Evolutionary conservation across 768 basidiomycete genomes (phyloP).

Genomic region (Lactifluus subvellereus): DNA sequence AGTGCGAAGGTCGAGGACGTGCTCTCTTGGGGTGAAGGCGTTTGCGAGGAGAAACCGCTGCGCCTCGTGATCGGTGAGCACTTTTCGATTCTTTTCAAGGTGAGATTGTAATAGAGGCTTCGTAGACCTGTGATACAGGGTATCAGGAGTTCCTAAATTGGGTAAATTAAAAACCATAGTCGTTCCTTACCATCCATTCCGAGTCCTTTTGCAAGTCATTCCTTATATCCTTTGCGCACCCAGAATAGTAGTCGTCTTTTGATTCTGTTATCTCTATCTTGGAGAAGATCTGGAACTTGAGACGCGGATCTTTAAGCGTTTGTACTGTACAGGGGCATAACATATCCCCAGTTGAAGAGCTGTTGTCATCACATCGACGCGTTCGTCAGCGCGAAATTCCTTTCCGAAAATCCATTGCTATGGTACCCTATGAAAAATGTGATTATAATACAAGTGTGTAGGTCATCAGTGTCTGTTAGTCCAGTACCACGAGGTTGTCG

Average conservation of each 20-base stretch:
- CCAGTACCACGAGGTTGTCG: conserved; percentile 51
- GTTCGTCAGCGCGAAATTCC: not conserved
- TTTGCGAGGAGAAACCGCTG: conserved; percentile 34
- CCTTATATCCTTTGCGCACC: no score
- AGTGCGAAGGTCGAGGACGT: conserved; percentile 28
- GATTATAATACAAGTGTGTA: not conserved
- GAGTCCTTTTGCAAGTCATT: no score
- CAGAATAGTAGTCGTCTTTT: no score
- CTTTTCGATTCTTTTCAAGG: not conserved
- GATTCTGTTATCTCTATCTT: no score
- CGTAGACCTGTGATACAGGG: not conserved
- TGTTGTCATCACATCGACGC: no score
- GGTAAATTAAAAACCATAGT: no score
- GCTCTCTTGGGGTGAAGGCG: conserved; percentile 32
- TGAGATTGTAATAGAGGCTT: not conserved
- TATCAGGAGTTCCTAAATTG: no score
- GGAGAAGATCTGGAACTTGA: no score
- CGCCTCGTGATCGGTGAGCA: conserved; percentile 35
- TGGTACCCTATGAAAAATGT: not conserved
- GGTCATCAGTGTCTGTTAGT: conserved; percentile 32
- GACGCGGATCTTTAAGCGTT: no score
- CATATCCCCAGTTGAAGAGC: no score
- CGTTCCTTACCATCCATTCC: no score
- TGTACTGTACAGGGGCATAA: no score
- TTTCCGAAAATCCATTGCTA: not conserved